Evolutionary conservation across 2,329 filamentous ascomycete genomes (phyloP), one percentile per base, ranked within the genome.

Genomic region (Calonectria multiphialidica): DNA sequence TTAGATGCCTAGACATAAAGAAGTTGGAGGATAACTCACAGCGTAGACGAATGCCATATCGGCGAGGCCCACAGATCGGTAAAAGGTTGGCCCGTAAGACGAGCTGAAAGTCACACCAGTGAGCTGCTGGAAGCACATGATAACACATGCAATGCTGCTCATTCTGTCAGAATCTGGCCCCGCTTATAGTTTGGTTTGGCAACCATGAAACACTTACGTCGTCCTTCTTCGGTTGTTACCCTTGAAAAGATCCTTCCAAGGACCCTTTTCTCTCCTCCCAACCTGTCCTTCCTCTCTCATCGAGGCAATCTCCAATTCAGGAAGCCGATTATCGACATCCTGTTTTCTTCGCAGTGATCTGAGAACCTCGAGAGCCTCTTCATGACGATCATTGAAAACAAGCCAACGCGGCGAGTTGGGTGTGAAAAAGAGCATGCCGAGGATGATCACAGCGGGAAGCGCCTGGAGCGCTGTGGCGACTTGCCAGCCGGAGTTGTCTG

Each of bases 51-150:
- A 61, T 8, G 55, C 55, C 55, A 61, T 61, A 4, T 61, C 8
- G 9, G 21, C 18, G 5, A 61, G 7, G 2, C 55, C 55, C 2
- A 61, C 55, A 44, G 55, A 61, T 3, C 35, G 35, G 37, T 61
- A 61, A 25, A 61, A 61, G 15, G 55, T 61, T 15, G 55, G 55
- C 9, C 55, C 55, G 12, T 61, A 61, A 5, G 55, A 61, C 8
- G 55, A 61, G 37, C 55, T 61, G 23, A 61, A 61, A 16, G 55
- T 61, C 7, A 61, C 55, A 16, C 55, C 55, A 28, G 55, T 61
- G 1, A 61, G 23, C 35, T 61, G 55, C 55, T 61, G 55, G 13
- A 61, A 21, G 2, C 35, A 25, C 55, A 61, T 61, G 7, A 61
- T 61, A 21, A 23, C 13, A 33, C 55, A 61, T 8, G 55, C 55